Base-by-base conservation (phyloP, 129 eudicot species). In the Saposhnikovia divaricata region DNA sequence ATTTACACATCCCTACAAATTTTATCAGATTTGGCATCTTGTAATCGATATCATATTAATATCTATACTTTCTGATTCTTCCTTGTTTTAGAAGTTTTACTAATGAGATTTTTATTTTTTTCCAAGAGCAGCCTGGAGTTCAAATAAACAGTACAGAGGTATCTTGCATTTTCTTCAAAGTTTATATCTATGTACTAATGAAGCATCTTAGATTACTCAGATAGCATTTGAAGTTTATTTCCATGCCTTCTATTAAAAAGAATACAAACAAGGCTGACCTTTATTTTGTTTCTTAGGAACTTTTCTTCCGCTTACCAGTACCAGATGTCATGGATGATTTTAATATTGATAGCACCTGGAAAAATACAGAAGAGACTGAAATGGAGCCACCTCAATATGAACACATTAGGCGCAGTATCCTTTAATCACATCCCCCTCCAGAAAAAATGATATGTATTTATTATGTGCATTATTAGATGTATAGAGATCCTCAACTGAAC, bases 351-450 rank as follows among this genome's bases (percentile, higher is more conserved):
- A 80, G 71, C 31, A 76, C 78, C 15, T 76, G 88, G 87, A 93
- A 83, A 85, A 89, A 85, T 28, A 71, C 70, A 5, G 43, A 73
- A 34, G 88, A 79, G 76, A 87, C 81, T 72, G 88, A 80, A 78
- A 16, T 51, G 81, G 91, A 91, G 85, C 92, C 89, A 78, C 89
- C 90, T 83, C 74, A 90, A 57, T 95, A 90, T 83, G 88, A 86
- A 66, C 90, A 86, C 79, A 90, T 90, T 70, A 89, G 87, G 75
- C 90, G 97, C 68, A 95, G 98, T 95, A 95, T 95, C 98, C 98
- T 57, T 57, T 7, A 23, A 6, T 6, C 28, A 3, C 19, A 16
- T 18, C 28, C 65, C 27, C 27, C 28, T 6, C 27, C 63, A 55
- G 5, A 55, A 55, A 5, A 57, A 21, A 57, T 19, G 5, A 21